Conservation (phyloP, 2,329 filamentous ascomycete genomes). For the Drechslera avenae region DNA sequence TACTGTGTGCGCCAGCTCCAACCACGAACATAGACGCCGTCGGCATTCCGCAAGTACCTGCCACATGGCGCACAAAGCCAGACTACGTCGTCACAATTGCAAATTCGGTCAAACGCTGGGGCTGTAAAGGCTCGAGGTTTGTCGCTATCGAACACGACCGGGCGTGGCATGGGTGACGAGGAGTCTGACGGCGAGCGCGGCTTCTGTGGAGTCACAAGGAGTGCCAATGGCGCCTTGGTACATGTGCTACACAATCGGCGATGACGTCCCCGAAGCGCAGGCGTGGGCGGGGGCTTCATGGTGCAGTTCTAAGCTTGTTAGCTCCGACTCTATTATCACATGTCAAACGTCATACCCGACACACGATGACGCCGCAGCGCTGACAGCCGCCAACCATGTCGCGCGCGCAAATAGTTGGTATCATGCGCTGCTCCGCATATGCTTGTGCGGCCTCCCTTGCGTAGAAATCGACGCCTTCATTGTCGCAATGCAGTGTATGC, state of each 20-base stretch:
- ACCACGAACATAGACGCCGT: constrained; percentile 67
- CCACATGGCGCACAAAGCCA: constrained; percentile 90
- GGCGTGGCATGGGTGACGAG: constrained; percentile 29
- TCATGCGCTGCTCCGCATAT: constrained; percentile 20
- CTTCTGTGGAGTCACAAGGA: constrained; percentile 48
- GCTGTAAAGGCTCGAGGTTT: constrained; percentile 47
- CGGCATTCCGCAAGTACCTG: constrained; percentile 65
- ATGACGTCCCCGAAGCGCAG: constrained; percentile 73
- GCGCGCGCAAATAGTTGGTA: constrained; percentile 70
- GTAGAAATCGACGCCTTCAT: constrained; percentile 65
- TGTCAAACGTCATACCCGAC: constrained; percentile 66
- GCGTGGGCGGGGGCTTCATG: constrained; percentile 75
- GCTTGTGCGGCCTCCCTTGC: constrained; percentile 56
- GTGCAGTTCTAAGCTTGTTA: constrained; percentile 76
- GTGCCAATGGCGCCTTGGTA: constrained; percentile 69
- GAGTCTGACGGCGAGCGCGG: constrained; percentile 27
- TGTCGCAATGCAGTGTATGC: constrained; percentile 78
- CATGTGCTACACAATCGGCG: constrained; percentile 81
- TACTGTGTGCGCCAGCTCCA: constrained; percentile 93
- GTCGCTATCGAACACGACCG: constrained; percentile 23
- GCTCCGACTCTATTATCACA: background rate
- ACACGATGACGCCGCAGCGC: constrained; percentile 76
- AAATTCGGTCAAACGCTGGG: constrained; percentile 61
- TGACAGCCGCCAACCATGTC: constrained; percentile 87
- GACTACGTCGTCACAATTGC: constrained; percentile 65